Evolutionary conservation across 352 stramenopile species (phyloP), one percentile per base, ranked within the genome.

Genomic region (Pythium folliculosum): DNA sequence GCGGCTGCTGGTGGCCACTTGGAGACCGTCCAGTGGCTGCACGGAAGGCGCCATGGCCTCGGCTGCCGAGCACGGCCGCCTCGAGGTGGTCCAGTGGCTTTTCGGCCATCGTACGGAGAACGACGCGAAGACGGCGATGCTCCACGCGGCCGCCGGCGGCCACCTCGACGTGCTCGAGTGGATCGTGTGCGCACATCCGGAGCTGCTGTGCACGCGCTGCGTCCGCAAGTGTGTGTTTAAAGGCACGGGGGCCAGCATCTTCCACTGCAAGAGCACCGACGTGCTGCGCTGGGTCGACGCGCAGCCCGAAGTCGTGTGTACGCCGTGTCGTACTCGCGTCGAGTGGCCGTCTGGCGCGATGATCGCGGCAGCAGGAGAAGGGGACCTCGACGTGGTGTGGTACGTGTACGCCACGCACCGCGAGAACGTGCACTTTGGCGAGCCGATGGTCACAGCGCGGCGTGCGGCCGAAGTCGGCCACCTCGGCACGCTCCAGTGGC

Each of bases 21-120:
- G 1, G 22, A 64, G 6, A 62, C 83, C 4, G 67, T 86, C 19
- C 44, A 82, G 40, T 86, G 75, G 70, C 35, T 87, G 77, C 61
- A 63, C 35, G 35, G 12, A 30, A 2, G 5, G 21, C 7, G 35
- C 35, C 9, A 37, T 50, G 37, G 37, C 9, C 22, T 9, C n/a
- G 1, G 53, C 53, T 8, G 53, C 53, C 6, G 21, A 19, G 8
- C 27, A 50, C 21, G 53, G 53, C 12, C 32, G 37, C 22, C 27
- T 60, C 14, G 5, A 48, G n/a, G 13, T 60, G 6, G 23, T 51
- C 22, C 38, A 62, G 22, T 51, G 55, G 40, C 40, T 60, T 35
- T 16, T 22, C 19, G 8, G 21, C n/a, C 53, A 49, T 38, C 53
- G 37, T 0, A 8, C 19, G 6, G 53, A 60, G 21, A 49, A n/a